Percentiles rank a stretch among this genome's conserved stretches.
Conservation (phyloP, 225 moss, liverwort and hornwort genomes). For the Bryoerythrophyllum caledonicum region DNA sequence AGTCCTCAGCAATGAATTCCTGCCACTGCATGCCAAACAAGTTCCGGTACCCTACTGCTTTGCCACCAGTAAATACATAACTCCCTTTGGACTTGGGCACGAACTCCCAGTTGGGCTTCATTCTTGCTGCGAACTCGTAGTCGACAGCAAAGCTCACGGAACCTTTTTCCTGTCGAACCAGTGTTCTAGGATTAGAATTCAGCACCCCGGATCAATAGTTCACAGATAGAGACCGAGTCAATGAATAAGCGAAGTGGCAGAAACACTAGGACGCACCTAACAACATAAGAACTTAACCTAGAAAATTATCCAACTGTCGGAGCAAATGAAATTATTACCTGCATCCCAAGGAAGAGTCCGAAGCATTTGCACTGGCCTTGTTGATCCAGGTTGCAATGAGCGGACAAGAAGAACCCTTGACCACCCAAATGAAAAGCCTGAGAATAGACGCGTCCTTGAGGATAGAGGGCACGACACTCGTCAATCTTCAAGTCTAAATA, state of each 20-base stretch:
- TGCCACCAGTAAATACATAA: constrained; percentile 94
- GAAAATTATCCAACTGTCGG: background rate
- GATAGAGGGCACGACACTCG: constrained; percentile 81
- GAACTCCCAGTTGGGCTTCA: constrained; percentile 92
- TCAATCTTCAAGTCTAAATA: constrained; percentile 93
- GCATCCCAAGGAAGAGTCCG: constrained; percentile 99
- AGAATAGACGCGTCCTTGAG: constrained; percentile 92
- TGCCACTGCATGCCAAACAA: constrained; percentile 93
- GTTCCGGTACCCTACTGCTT: constrained; percentile 97
- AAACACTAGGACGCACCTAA: background rate
- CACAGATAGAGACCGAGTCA: no score
- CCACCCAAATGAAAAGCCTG: constrained; percentile 99
- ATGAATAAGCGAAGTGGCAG: background rate
- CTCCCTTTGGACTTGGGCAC: constrained; percentile 84
- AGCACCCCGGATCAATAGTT: no score
- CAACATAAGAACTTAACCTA: background rate
- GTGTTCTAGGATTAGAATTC: background rate
- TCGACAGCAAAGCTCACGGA: constrained; percentile 91
- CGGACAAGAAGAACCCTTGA: constrained; percentile 96
- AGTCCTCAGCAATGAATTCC: constrained; percentile 82
- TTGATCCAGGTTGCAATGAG: constrained; percentile 95
- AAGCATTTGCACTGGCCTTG: constrained; percentile 84
- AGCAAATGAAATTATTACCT: constrained; percentile 44
- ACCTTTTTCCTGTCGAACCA: constrained; percentile 73
- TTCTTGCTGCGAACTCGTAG: constrained; percentile 95